Percentiles rank a stretch among this genome's conserved stretches.
These are phyloP conservation scores for cucumber (Cucumis sativus) DNA, from an alignment of 306 rosid species.

Conservation along the genomic window DNA sequence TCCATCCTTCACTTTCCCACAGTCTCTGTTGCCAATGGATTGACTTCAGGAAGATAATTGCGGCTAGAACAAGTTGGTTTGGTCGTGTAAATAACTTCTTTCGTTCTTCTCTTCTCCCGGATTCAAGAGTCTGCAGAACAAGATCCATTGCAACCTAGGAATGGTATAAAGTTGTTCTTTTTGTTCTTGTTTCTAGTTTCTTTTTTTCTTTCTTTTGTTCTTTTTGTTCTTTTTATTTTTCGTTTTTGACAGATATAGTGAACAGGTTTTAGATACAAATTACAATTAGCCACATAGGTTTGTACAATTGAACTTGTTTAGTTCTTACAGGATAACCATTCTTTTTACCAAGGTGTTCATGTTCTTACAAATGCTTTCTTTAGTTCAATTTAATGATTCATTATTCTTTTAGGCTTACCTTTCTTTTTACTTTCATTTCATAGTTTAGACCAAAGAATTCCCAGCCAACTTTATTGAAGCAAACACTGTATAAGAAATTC, in stretches of 20 bases:
- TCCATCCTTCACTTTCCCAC: neutral
- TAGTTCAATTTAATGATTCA: neutral
- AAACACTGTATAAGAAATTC: neutral
- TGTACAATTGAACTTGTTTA: conserved; percentile 8
- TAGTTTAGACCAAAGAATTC: neutral
- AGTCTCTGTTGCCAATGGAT: neutral
- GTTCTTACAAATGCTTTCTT: neutral
- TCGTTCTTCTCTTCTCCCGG: neutral
- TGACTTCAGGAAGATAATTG: neutral
- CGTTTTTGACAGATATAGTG: conserved; percentile 5
- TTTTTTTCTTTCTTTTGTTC: neutral
- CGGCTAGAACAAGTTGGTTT: neutral
- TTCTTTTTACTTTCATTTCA: neutral
- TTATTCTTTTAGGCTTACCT: neutral
- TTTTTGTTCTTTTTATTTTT: no score
- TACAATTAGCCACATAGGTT: neutral
- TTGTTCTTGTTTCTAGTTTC: neutral
- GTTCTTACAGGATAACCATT: conserved; percentile 6
- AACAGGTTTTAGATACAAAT: conserved; percentile 5
- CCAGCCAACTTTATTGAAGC: neutral
- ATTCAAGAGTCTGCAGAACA: neutral
- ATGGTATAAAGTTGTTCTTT: neutral
- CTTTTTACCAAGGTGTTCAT: neutral
- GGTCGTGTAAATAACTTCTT: neutral
- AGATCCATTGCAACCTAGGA: conserved; percentile 1